phyloP scores from a whole-genome alignment of 371 early-diverging fungal species.

The Rhizopus arrhizus region DNA sequence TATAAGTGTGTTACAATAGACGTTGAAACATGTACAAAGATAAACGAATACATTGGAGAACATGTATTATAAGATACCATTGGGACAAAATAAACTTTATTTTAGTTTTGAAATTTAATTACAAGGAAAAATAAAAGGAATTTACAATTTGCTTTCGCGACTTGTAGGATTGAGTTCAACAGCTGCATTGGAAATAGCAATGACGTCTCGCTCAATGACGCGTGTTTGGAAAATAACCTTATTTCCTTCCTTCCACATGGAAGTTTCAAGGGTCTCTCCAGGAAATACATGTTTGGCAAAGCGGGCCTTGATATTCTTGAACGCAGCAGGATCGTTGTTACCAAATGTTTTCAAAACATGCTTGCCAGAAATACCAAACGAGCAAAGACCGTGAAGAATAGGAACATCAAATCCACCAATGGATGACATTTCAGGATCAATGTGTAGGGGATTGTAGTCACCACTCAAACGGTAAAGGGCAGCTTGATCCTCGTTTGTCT shows the following conservation, averaged over 20 bases:
- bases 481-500: constrained; percentile 89
- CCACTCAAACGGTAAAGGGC: constrained; percentile 93
- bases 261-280: constrained; percentile 94
- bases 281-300: constrained; percentile 94
- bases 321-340: constrained; percentile 65
- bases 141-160: constrained; percentile 52
- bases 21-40: too few relatives aligned
- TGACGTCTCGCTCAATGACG: constrained; percentile 87
- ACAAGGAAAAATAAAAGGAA: not conserved
- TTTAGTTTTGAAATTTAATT: not conserved
- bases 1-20: too few relatives aligned
- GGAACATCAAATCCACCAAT: constrained; percentile 95
- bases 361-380: constrained; percentile 89
- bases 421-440: constrained; percentile 93
- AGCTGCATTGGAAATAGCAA: constrained; percentile 86
- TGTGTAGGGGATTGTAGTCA: constrained; percentile 91
- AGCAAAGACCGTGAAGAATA: constrained; percentile 94
- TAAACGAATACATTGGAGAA: not conserved
- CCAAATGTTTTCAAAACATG: constrained; percentile 81
- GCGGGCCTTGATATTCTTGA: constrained; percentile 89
- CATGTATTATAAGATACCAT: not conserved
- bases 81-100: not conserved
- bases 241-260: constrained; percentile 91
- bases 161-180: constrained; percentile 62
- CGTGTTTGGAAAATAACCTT: constrained; percentile 91